Conservation (phyloP, 176 grass and related monocot genomes). For the Chrysopogon serrulatus region DNA sequence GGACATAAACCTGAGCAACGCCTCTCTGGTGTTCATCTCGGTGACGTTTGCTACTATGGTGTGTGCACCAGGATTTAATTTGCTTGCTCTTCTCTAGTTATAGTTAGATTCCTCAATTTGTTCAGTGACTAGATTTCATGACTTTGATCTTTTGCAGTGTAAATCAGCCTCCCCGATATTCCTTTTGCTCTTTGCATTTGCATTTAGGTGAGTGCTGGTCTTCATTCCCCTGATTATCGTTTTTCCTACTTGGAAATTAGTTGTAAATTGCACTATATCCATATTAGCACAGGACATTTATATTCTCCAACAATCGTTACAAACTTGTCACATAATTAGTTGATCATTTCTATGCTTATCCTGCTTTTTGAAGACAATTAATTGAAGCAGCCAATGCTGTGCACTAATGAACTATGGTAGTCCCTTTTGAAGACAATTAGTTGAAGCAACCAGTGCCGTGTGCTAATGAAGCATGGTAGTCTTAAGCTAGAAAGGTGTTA, state of each 20-base stretch:
- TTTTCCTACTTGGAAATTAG: neutral
- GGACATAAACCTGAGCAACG: slow-evolving; percentile 99
- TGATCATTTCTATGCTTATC: neutral
- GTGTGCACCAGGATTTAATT: slow-evolving; percentile 1
- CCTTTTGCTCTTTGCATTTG: slow-evolving; percentile 94
- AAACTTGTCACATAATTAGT: neutral
- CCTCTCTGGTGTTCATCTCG: slow-evolving; percentile 95
- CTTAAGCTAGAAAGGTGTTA: neutral
- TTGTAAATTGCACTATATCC: neutral
- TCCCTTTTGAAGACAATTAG: neutral
- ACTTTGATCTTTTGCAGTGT: slow-evolving; percentile 69
- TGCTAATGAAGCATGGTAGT: neutral
- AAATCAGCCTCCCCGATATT: slow-evolving; percentile 99
- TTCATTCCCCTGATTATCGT: neutral
- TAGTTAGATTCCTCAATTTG: neutral
- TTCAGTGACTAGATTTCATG: slow-evolving; percentile 16
- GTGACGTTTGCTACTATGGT: slow-evolving; percentile 99
- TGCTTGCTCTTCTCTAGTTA: neutral
- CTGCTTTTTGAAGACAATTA: neutral
- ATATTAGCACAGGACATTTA: neutral
- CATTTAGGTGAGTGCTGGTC: slow-evolving; percentile 78
- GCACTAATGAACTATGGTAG: neutral
- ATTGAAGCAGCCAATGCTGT: neutral
- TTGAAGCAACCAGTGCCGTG: neutral
- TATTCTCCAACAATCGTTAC: neutral